Conservation (phyloP, 2,329 filamentous ascomycete species). For the Colletotrichum agaves region DNA sequence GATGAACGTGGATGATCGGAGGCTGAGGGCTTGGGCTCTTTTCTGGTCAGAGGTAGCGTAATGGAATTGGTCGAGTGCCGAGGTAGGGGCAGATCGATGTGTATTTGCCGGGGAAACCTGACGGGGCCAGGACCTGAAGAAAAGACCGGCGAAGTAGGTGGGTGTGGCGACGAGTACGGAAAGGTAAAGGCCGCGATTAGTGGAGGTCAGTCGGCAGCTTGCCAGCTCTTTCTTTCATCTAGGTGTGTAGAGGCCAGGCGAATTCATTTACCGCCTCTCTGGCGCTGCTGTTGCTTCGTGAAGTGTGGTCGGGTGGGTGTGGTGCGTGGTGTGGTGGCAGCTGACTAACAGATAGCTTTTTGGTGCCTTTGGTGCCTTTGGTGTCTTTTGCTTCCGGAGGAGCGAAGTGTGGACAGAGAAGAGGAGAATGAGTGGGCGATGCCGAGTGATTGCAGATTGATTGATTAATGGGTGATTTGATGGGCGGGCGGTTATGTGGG, state of each 20-base stretch:
- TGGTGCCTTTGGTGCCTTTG: not conserved
- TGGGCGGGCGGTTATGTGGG: constrained; percentile 17
- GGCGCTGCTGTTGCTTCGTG: constrained; percentile 26
- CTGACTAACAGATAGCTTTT: not conserved
- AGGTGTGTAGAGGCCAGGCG: not conserved
- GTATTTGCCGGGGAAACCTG: constrained; percentile 30
- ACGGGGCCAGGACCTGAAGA: constrained; percentile 23
- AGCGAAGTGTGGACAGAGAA: not conserved
- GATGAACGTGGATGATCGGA: constrained; percentile 33
- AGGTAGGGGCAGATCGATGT: constrained; percentile 19
- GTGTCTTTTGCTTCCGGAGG: not conserved
- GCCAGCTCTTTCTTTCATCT: not conserved
- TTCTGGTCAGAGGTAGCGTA: not conserved
- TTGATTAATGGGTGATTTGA: constrained; percentile 13
- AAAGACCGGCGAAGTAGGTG: constrained; percentile 13
- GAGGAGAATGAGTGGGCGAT: constrained; percentile 16
- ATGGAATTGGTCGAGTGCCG: not conserved
- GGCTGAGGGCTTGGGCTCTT: constrained; percentile 33
- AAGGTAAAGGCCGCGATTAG: constrained; percentile 20
- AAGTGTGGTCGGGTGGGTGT: constrained; percentile 21
- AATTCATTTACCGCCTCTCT: constrained; percentile 32
- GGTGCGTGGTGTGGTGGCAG: constrained; percentile 9
- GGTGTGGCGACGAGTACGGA: constrained; percentile 33
- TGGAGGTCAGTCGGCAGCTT: constrained; percentile 31
- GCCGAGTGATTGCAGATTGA: constrained; percentile 19